Percentiles rank a stretch among this genome's conserved stretches.
Conservation (phyloP, 2,329 filamentous ascomycete species). For the Tricladium varicosporioides region DNA sequence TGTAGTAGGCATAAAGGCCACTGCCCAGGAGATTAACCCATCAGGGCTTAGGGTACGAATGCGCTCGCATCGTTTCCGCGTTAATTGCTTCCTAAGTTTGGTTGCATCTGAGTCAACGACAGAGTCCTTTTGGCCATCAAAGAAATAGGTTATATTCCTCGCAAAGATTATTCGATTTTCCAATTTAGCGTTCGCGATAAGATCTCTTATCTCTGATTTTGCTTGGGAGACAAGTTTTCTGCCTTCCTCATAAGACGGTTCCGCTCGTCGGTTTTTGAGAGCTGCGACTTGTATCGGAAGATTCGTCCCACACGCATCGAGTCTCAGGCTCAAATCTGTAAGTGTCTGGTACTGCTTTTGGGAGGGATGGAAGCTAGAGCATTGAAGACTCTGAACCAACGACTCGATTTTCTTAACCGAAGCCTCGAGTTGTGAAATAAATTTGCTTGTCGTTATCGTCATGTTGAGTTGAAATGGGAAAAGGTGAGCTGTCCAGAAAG, state of each 20-base stretch:
- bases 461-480: no score
- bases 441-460: conserved; percentile 1
- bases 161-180: neutral
- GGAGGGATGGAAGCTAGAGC: conserved; percentile 5
- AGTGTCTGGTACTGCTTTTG: conserved; percentile 9
- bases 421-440: neutral
- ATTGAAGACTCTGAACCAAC: conserved; percentile 1
- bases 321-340: conserved; percentile 3
- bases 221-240: conserved; percentile 9
- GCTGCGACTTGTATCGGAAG: conserved; percentile 1
- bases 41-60: conserved; percentile 10
- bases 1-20: conserved; percentile 10
- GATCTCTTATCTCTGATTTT: conserved; percentile 5
- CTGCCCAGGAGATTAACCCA: conserved; percentile 14
- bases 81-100: conserved; percentile 9
- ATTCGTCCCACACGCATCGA: neutral
- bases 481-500: no score
- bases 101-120: conserved; percentile 5
- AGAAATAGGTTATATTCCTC: neutral
- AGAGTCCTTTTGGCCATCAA: neutral
- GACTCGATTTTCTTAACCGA: conserved; percentile 3
- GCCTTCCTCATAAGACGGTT: conserved; percentile 2
- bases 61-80: conserved; percentile 6
- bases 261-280: neutral
- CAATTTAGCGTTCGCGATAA: neutral